These are phyloP conservation scores for Aspergillus pseudoterreus DNA, from an alignment of 2,329 filamentous ascomycete species.

Conservation along the genomic window DNA sequence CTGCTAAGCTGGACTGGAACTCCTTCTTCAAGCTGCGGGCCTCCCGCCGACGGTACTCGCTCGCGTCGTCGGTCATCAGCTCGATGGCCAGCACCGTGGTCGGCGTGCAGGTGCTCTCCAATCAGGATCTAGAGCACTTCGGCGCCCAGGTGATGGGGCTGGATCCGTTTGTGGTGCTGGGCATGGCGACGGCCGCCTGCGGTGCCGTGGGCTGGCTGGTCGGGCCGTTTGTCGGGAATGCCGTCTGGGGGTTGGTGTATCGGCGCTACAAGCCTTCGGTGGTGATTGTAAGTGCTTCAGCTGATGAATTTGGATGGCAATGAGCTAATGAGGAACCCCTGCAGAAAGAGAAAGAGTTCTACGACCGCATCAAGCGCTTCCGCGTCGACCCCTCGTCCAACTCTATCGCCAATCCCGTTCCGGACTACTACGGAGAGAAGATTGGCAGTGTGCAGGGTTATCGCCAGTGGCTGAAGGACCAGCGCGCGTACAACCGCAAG, in stretches of 20 bases:
- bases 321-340: no score
- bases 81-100: slow-evolving; percentile 58
- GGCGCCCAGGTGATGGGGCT: slow-evolving; percentile 70
- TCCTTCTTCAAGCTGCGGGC: slow-evolving; percentile 88
- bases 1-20: slow-evolving; percentile 72
- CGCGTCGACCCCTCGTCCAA: slow-evolving; percentile 87
- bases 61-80: slow-evolving; percentile 68
- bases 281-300: slow-evolving; percentile 54
- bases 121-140: slow-evolving; percentile 63
- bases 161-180: slow-evolving; percentile 83
- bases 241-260: slow-evolving; percentile 74
- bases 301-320: neutral
- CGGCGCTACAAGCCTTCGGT: slow-evolving; percentile 68
- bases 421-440: slow-evolving; percentile 98
- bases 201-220: slow-evolving; percentile 82
- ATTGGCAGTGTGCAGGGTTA: slow-evolving; percentile 91
- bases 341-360: slow-evolving; percentile 92
- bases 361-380: slow-evolving; percentile 83
- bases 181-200: slow-evolving; percentile 71
- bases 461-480: slow-evolving; percentile 94
- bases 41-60: slow-evolving; percentile 76
- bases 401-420: slow-evolving; percentile 86
- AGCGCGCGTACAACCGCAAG: slow-evolving; percentile 95
- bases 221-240: slow-evolving; percentile 77
- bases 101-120: slow-evolving; percentile 56